Base-by-base conservation (phyloP, 1,284 basidiomycete genomes). In the Tremellales sp. region DNA sequence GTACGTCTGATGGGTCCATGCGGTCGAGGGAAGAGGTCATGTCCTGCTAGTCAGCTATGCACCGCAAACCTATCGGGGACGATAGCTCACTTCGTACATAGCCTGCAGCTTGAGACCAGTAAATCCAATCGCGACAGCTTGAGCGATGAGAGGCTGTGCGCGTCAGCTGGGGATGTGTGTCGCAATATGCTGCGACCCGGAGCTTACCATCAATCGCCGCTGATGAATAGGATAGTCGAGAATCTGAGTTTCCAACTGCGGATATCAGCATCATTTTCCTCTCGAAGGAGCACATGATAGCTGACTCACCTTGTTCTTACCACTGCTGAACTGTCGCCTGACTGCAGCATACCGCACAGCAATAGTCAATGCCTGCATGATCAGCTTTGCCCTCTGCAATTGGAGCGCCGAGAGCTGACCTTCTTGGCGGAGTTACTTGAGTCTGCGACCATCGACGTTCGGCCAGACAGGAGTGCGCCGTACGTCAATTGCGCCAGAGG, bases 221-320 rank as follows among this genome's bases (percentile, higher is more conserved):
- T 81, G 80, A 64, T 81, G 80, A 46, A 81, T 80, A 4, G 80
- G 80, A 62, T 81, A 81, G 65, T 81, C 80, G 57, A 81, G 69
- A 19, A 81, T 59, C 60, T 80, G 79, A 2, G 79, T 79, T 65
- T 81, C 80, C 29, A 64, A 46, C 52, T 64, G 40, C 11, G 15
- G 39, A 23, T n/a, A n/a, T 44, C 33, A 52, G 39, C 23, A 13
- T 29, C 13, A 22, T 12, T 26, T 19, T 33, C 5, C 13, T 23
- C 21, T n/a, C 12, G 27, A 21, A 13, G 25, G 3, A 4, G 1
- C 15, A 5, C 8, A 31, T 15, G 10, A 15, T 8, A 31, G 10
- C 4, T 0, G 31, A 13, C 60, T 36, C 19, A 74, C 65, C 46
- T 69, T 54, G 54, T 75, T 75, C 52, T 75, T 72, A 4, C 72